Evolutionary conservation across 192 early-diverging fungal species (phyloP), one percentile per base, ranked within the genome.

Genomic region (Gonapodya prolifera): DNA sequence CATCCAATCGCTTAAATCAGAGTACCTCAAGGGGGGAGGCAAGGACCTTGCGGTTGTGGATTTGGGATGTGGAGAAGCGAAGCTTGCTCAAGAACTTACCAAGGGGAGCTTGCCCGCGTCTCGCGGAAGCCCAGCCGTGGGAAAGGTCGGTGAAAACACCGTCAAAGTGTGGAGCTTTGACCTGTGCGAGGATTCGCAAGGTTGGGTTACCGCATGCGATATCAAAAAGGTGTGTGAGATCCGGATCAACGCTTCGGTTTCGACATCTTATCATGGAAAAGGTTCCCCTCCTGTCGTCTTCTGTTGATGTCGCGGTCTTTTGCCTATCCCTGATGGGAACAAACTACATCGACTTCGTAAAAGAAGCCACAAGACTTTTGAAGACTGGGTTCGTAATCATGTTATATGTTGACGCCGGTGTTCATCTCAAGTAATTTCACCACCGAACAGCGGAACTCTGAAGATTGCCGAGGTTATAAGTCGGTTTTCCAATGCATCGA

Each of bases 321-420:
- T 95, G 91, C 75, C 84, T 99, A 77, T 92, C 92, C n/a, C 83
- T 98, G 80, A 99, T 99, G 97, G 96, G 96, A 13, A 95, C 94
- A 0, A 96, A 99, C 80, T 97, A 93, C 83, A 81, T 95, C 75
- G 91, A 94, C 79, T 98, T 97, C 82, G 77, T 98, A 30, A 86
- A 84, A 76, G 97, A 99, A 82, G 97, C 95, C 0, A 84, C 91
- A 75, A 88, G 97, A 69, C 91, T 97, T 2, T 78, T 97, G 75
- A 94, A 92, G 83, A 77, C 80, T 77, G 87, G 84, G 92, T 94
- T 85, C 77, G 85, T 76, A 1, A 17, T 30, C 23, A 73, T 70
- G 30, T 30, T 32, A 69, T 71, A 28, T 76, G 45, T 8, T 16
- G 13, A n/a, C 45, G 8, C 13, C 45, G 45, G n/a, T n/a, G 45